phyloP scores from a whole-genome alignment of 1,284 basidiomycete genomes.

The Neotropicomus parvogracilis region DNA sequence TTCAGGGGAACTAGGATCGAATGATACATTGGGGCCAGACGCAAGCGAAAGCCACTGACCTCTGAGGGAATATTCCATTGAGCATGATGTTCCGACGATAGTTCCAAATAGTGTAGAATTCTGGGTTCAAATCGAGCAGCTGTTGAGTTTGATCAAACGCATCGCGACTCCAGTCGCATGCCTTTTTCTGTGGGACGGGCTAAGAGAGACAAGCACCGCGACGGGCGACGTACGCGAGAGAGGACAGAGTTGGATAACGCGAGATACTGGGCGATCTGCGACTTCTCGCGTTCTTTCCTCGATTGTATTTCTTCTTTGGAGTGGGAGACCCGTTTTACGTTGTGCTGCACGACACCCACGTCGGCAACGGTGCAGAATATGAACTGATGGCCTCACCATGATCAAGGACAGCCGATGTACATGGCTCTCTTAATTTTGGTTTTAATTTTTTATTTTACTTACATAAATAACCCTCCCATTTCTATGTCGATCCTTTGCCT shows the following conservation, averaged over 20 bases:
- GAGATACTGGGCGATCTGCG: conserved; percentile 74
- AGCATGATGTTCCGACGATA: conserved; percentile 78
- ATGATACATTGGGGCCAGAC: conserved; percentile 4
- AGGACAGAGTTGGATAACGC: conserved; percentile 65
- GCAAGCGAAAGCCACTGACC: conserved; percentile 38
- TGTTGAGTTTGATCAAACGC: conserved; percentile 72
- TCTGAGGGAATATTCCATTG: conserved; percentile 65
- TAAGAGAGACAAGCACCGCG: conserved; percentile 2
- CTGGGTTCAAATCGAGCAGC: conserved; percentile 80
- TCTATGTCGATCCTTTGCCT: no score
- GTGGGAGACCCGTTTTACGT: conserved; percentile 68
- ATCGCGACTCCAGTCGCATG: conserved; percentile 60
- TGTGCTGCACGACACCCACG: conserved; percentile 52
- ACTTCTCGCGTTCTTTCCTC: conserved; percentile 64
- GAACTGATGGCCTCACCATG: conserved; percentile 26
- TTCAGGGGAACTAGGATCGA: conserved; percentile 49
- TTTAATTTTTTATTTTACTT: no score
- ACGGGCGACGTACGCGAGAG: conserved; percentile 48
- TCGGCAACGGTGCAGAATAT: conserved; percentile 2
- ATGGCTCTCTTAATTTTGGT: no score
- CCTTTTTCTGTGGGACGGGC: conserved; percentile 53
- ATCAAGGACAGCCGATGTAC: no score
- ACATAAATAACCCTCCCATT: no score
- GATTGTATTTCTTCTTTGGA: conserved; percentile 63
- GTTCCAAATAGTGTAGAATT: conserved; percentile 94